These are phyloP conservation scores for Starmerella vaccinii DNA, from an alignment of 805 yeast genomes.

Conservation along the genomic window DNA sequence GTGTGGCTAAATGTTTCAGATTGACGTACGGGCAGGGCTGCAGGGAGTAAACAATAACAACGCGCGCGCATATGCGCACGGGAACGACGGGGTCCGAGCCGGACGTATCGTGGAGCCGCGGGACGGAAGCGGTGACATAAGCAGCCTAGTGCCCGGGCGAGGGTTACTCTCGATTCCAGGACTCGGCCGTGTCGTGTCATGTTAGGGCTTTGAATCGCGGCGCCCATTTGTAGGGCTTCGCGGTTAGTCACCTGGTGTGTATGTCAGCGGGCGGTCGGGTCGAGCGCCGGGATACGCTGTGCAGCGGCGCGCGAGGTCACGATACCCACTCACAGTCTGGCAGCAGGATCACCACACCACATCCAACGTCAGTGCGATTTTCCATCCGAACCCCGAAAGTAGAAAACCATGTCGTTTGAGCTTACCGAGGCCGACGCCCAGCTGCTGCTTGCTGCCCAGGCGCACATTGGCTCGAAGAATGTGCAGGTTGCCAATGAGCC, in stretches of 20 bases:
- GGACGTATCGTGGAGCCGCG: not conserved
- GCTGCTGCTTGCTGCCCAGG: conserved; percentile 98
- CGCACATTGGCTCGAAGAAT: conserved; percentile 99
- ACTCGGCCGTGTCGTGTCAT: not conserved
- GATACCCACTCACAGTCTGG: conserved; percentile 4
- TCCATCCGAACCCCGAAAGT: conserved; percentile 10
- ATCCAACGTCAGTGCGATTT: conserved; percentile 4
- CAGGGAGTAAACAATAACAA: conserved; percentile 1
- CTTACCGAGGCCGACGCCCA: conserved; percentile 97
- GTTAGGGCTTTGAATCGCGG: not conserved
- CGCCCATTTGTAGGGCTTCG: not conserved
- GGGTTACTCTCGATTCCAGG: not conserved
- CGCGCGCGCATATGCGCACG: not conserved
- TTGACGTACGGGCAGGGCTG: not conserved
- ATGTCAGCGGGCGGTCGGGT: not conserved
- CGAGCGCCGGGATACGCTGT: not conserved
- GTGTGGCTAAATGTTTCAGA: conserved; percentile 5
- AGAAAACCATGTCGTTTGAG: conserved; percentile 21
- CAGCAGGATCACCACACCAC: conserved; percentile 6
- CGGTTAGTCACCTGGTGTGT: not conserved
- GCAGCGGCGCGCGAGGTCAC: not conserved
- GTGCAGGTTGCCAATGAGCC: conserved; percentile 57
- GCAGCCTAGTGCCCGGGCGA: not conserved
- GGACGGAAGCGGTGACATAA: not conserved
- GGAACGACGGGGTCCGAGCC: too few relatives aligned